These are phyloP conservation scores for Emmonsiellopsis sp. DNA, from an alignment of 2,329 filamentous ascomycete species.

Conservation along the genomic window DNA sequence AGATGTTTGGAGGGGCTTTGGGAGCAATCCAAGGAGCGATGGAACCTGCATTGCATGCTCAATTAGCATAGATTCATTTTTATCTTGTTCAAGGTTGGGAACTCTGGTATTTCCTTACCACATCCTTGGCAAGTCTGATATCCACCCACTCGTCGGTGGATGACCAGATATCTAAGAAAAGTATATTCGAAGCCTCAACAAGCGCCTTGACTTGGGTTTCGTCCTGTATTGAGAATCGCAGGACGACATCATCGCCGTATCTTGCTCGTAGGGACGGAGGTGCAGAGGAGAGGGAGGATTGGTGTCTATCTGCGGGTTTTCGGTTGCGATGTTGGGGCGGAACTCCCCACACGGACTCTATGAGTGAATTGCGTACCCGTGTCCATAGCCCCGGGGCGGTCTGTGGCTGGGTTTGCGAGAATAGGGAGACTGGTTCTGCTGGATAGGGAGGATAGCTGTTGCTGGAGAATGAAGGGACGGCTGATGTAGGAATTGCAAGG, in stretches of 20 bases:
- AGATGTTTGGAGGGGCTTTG: constrained; percentile 58
- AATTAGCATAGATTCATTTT: constrained; percentile 3
- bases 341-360: constrained; percentile 35
- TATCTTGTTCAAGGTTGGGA: not conserved
- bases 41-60: constrained; percentile 40
- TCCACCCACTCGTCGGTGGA: constrained; percentile 75
- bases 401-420: constrained; percentile 18
- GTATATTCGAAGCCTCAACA: constrained; percentile 59
- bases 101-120: constrained; percentile 40
- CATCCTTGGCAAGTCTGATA: constrained; percentile 65
- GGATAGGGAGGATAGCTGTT: constrained; percentile 20
- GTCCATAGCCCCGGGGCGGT: constrained; percentile 26
- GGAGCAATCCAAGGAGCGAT: constrained; percentile 70
- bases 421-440: constrained; percentile 20
- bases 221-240: constrained; percentile 70
- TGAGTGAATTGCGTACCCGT: constrained; percentile 32
- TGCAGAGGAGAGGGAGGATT: constrained; percentile 14
- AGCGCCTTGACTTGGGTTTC: constrained; percentile 60
- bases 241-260: constrained; percentile 75
- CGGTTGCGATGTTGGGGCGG: constrained; percentile 19
- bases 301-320: constrained; percentile 9
- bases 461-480: not conserved
- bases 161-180: constrained; percentile 87
- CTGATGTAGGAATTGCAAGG: constrained; percentile 23
- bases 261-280: constrained; percentile 35